Conservation (phyloP, 208 protist species). For the Crithidia sp. region DNA sequence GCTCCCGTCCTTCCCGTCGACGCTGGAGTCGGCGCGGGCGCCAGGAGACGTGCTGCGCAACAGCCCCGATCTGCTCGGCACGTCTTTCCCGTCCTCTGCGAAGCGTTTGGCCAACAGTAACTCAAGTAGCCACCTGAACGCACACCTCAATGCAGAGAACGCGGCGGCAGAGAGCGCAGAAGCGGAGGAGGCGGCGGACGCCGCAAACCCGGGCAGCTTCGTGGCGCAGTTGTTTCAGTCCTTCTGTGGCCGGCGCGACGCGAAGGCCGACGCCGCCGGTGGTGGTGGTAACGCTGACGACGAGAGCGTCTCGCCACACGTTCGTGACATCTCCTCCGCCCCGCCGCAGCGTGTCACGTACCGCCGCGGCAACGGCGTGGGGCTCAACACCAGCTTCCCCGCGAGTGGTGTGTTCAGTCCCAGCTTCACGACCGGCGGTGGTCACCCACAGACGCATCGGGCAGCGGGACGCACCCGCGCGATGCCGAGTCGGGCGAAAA, state of each 20-base stretch:
- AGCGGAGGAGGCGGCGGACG: not conserved
- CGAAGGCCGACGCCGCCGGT: not conserved
- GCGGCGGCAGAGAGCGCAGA: not conserved
- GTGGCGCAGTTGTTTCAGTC: conserved; percentile 18
- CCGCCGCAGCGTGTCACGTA: conserved; percentile 26
- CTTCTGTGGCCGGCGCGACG: conserved; percentile 3
- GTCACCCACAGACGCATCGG: too few species aligned
- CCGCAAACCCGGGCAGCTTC: conserved; percentile 8
- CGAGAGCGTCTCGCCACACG: conserved; percentile 1
- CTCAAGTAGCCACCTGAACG: conserved; percentile 6
- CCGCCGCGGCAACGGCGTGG: conserved; percentile 5
- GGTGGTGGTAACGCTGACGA: conserved; percentile 1
- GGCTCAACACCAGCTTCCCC: not conserved
- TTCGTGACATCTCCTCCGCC: conserved; percentile 34
- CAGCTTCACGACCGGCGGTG: not conserved
- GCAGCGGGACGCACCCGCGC: conserved; percentile 4
- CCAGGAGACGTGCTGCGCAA: not conserved
- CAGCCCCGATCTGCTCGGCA: not conserved
- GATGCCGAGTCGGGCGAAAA: conserved; percentile 9
- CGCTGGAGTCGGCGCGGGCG: not conserved
- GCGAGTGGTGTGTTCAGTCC: not conserved
- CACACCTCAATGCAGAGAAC: not conserved
- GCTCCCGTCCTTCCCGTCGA: conserved; percentile 13
- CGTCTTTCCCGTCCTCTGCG: not conserved
- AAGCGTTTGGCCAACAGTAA: not conserved